Evolutionary conservation across 169 alveolate genomes (phyloP).

Genomic region (Eimeria brunetti): DNA sequence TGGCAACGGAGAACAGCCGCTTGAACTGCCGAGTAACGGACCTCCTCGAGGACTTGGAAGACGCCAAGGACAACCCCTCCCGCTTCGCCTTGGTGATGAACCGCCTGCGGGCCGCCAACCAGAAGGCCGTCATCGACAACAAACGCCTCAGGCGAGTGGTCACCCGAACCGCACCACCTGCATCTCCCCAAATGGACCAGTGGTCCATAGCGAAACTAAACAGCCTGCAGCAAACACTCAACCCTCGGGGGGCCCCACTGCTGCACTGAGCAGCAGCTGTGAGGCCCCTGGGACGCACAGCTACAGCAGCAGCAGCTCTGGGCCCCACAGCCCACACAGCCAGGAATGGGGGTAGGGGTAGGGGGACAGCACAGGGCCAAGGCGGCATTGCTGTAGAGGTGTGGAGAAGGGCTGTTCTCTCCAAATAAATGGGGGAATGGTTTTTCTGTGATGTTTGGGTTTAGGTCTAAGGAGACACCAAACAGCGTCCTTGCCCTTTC

Average conservation of each 20-base stretch:
- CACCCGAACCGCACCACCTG: background rate
- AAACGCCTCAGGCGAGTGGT: slow-evolving; percentile 60
- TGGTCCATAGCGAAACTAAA: background rate
- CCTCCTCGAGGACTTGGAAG: slow-evolving; percentile 66
- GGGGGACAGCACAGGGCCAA: background rate
- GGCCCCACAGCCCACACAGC: background rate
- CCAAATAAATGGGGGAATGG: background rate
- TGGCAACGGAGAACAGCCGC: slow-evolving; percentile 68
- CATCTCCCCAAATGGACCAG: background rate
- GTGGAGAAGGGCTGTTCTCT: background rate
- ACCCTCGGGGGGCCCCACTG: background rate
- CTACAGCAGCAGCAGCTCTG: background rate
- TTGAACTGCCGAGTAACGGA: slow-evolving; percentile 51
- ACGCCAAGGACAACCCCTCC: slow-evolving; percentile 76
- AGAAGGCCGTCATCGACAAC: slow-evolving; percentile 56
- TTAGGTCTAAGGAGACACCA: background rate
- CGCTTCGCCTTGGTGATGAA: slow-evolving; percentile 68
- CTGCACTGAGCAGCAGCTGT: background rate
- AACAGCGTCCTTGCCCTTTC: background rate
- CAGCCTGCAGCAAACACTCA: background rate
- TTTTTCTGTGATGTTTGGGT: background rate
- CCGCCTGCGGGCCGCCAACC: slow-evolving; percentile 60
- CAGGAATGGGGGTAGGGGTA: too few species aligned
- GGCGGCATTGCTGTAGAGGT: background rate
- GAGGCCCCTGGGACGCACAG: background rate